phyloP scores from a whole-genome alignment of 441 rosid genomes.

The Gossypium davidsonii region DNA sequence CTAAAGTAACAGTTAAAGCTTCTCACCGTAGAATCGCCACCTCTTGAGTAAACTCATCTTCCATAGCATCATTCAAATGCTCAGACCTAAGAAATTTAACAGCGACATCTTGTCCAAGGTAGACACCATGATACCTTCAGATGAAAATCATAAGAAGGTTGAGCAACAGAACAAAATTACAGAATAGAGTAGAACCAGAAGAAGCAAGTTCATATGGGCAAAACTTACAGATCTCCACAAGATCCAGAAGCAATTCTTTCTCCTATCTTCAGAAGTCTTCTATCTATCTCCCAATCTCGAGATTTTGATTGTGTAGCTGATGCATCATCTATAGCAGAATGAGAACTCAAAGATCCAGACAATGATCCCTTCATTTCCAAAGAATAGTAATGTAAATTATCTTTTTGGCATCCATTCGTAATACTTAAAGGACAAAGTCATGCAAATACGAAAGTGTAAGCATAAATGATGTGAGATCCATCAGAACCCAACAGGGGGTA shows the following conservation, averaged over 20 bases:
- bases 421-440: not conserved
- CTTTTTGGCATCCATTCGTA: not conserved
- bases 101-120: constrained; percentile 71
- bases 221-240: constrained; percentile 69
- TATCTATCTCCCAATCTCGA: constrained; percentile 57
- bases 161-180: constrained; percentile 10
- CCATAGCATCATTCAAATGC: constrained; percentile 45
- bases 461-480: constrained; percentile 1
- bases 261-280: constrained; percentile 49
- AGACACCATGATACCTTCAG: constrained; percentile 53
- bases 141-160: constrained; percentile 18
- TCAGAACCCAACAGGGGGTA: not conserved
- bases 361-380: constrained; percentile 45
- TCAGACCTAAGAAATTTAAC: constrained; percentile 61
- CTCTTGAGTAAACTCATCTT: constrained; percentile 64
- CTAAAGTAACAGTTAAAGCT: constrained; percentile 10
- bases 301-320: constrained; percentile 24
- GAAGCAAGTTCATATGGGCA: constrained; percentile 12
- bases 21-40: constrained; percentile 60
- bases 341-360: constrained; percentile 47
- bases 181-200: constrained; percentile 6
- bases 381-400: constrained; percentile 8
- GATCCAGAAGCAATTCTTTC: constrained; percentile 68
- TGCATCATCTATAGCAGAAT: constrained; percentile 31
- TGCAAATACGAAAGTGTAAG: not conserved